phyloP scores from a whole-genome alignment of 768 basidiomycete genomes.

The Naematelia aurantialba region DNA sequence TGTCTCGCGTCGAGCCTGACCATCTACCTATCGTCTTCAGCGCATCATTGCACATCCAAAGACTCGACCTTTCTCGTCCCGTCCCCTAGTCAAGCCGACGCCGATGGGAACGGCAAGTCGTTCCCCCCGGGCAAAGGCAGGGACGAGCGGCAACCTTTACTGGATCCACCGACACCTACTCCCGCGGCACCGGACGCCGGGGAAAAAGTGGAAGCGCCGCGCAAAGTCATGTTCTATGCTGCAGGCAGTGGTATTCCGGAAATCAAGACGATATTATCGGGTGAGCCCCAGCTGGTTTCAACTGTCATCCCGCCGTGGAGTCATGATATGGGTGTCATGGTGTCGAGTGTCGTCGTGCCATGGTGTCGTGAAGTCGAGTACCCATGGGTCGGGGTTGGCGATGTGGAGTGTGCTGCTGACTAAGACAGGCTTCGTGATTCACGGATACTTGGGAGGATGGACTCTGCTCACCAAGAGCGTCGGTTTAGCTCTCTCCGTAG shows the following conservation, averaged over 20 bases:
- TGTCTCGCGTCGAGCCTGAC: conserved; percentile 73
- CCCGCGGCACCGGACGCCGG: neutral
- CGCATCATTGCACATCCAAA: conserved; percentile 80
- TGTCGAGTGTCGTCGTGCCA: neutral
- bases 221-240: conserved; percentile 81
- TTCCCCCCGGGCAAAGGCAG: conserved; percentile 16
- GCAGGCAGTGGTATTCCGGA: conserved; percentile 96
- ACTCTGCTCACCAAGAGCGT: conserved; percentile 85
- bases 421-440: conserved; percentile 77
- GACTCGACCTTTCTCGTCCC: conserved; percentile 62
- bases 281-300: neutral
- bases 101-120: conserved; percentile 43
- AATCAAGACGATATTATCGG: conserved; percentile 61
- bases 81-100: conserved; percentile 6
- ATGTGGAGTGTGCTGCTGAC: conserved; percentile 42
- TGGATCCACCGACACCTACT: conserved; percentile 21
- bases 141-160: conserved; percentile 25
- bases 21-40: conserved; percentile 79
- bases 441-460: conserved; percentile 89
- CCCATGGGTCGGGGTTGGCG: too few relatives aligned
- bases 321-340: neutral
- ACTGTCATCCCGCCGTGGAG: too few relatives aligned
- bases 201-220: conserved; percentile 37
- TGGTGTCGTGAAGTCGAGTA: neutral
- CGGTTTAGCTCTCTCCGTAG: conserved; percentile 84